Percentiles rank a stretch among this genome's conserved stretches.
Evolutionary conservation across 305 asterid genomes (phyloP).

Genomic region (Rubia balearica): DNA sequence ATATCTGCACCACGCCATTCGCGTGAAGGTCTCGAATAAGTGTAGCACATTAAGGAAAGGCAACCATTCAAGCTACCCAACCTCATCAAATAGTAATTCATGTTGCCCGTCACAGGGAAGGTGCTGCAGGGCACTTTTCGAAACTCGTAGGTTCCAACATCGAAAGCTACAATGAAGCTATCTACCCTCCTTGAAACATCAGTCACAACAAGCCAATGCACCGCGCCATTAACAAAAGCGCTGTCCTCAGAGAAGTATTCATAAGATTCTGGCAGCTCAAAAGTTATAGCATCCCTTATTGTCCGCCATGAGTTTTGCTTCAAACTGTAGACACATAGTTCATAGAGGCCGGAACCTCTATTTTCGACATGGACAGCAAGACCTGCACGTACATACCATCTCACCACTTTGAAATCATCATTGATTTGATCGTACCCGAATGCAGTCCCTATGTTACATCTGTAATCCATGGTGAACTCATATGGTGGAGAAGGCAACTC

Average conservation of each 20-base stretch:
- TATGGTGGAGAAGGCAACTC: neutral
- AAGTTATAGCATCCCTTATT: neutral
- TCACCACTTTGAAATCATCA: constrained; percentile 6
- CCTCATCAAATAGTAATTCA: neutral
- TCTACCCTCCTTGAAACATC: neutral
- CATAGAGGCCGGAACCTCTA: neutral
- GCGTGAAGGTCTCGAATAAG: neutral
- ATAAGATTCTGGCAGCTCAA: neutral
- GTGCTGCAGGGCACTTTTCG: neutral
- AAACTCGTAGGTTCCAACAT: constrained; percentile 6
- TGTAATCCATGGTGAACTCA: neutral
- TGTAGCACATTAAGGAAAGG: neutral
- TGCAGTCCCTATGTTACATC: neutral
- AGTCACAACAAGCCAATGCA: neutral
- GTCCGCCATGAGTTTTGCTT: neutral
- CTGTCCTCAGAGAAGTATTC: neutral
- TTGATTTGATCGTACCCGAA: neutral
- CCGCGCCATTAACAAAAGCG: neutral
- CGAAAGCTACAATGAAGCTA: neutral
- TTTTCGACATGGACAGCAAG: no score
- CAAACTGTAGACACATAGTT: neutral
- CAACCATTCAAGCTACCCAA: neutral
- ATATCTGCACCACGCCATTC: neutral
- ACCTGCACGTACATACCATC: neutral
- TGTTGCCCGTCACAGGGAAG: no score